A percentile compares a stretch with the other conserved stretches of the same genome.
Conservation (phyloP, 129 eudicot genomes). For the Flaveria robusta region DNA sequence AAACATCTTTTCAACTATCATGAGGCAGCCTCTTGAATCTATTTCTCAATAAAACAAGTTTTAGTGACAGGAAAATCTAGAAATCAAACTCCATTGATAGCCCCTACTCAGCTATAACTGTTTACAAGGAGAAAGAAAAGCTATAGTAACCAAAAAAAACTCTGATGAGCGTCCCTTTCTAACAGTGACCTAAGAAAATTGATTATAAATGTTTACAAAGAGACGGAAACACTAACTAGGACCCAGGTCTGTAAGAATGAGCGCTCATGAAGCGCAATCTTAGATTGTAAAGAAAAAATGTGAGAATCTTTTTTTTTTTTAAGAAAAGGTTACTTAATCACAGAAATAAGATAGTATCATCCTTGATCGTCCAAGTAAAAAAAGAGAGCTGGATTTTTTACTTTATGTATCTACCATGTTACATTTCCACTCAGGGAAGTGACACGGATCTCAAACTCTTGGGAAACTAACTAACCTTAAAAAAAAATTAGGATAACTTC, state of each 20-base stretch:
- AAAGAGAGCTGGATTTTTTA: background rate
- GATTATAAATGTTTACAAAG: background rate
- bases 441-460: background rate
- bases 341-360: background rate
- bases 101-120: too few relatives aligned
- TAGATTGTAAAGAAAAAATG: background rate
- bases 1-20: background rate
- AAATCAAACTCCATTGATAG: too few relatives aligned
- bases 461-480: background rate
- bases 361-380: slow-evolving; percentile 7
- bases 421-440: slow-evolving; percentile 11
- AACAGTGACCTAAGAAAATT: slow-evolving; percentile 16
- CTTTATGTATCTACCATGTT: background rate
- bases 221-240: too few relatives aligned
- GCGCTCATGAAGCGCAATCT: slow-evolving; percentile 5
- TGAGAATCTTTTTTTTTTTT: background rate
- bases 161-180: slow-evolving; percentile 1
- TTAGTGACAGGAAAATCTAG: background rate
- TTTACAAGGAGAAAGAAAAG: background rate
- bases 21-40: slow-evolving; percentile 13
- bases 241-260: background rate
- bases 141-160: background rate
- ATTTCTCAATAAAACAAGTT: slow-evolving; percentile 21
- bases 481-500: slow-evolving; percentile 13
- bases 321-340: background rate